A percentile compares a stretch with the other conserved stretches of the same genome.
These are phyloP conservation scores for Cryphonectria radicalis DNA, from an alignment of 2,329 filamentous ascomycete species.

Conservation along the genomic window DNA sequence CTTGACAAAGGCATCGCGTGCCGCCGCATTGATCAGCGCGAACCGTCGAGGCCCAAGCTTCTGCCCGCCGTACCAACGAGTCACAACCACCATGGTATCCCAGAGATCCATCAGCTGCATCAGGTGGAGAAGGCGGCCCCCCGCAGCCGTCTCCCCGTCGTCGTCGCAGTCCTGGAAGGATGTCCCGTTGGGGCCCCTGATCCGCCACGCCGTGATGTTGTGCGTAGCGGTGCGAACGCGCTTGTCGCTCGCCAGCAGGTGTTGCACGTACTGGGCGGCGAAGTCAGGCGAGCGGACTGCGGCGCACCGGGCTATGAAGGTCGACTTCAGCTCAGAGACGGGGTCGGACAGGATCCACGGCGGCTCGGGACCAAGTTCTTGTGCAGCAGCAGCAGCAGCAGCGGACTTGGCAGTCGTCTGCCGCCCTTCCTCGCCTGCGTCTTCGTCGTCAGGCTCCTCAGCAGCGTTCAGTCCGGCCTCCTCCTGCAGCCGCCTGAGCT, in stretches of 20 bases:
- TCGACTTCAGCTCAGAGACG: conserved; percentile 81
- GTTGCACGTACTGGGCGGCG: conserved; percentile 71
- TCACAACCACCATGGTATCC: conserved; percentile 91
- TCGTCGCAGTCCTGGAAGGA: conserved; percentile 91
- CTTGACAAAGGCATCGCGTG: conserved; percentile 80
- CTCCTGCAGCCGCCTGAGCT: conserved; percentile 56
- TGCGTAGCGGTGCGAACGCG: conserved; percentile 87
- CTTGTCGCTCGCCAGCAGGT: conserved; percentile 81
- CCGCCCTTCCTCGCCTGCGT: conserved; percentile 27
- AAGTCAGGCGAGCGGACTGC: conserved; percentile 70
- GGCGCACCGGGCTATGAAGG: conserved; percentile 81
- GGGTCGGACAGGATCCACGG: conserved; percentile 77
- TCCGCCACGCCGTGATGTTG: conserved; percentile 94
- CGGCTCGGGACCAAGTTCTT: conserved; percentile 41
- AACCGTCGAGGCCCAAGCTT: conserved; percentile 89
- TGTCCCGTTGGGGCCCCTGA: conserved; percentile 62
- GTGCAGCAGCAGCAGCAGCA: conserved; percentile 5
- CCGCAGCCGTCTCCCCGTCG: conserved; percentile 92
- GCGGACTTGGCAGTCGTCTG: neutral
- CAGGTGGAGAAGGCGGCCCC: conserved; percentile 80
- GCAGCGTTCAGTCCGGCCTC: conserved; percentile 31
- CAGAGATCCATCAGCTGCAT: conserved; percentile 95
- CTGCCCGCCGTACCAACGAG: conserved; percentile 92
- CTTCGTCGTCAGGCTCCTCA: conserved; percentile 30
- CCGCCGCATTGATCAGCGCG: conserved; percentile 83